phyloP scores from a whole-genome alignment of 2,329 filamentous ascomycete genomes.

The Bertia moriformis region DNA sequence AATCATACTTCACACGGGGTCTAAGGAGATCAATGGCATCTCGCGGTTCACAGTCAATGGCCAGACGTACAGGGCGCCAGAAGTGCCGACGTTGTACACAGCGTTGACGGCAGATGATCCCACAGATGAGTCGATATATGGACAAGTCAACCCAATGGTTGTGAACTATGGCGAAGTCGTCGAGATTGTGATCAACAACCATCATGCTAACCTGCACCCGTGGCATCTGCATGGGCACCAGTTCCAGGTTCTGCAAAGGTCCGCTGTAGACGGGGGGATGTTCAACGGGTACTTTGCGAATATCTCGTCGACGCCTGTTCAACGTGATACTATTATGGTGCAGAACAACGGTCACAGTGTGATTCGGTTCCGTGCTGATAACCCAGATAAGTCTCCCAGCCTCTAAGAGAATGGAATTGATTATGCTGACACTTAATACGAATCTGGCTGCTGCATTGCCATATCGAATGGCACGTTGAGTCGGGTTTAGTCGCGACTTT shows the following conservation, averaged over 20 bases:
- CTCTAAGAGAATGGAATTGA: background rate
- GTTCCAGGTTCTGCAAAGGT: conserved; percentile 34
- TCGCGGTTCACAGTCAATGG: conserved; percentile 52
- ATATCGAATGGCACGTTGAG: conserved; percentile 40
- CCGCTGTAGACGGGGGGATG: conserved; percentile 16
- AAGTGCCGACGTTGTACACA: conserved; percentile 70
- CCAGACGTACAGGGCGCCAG: conserved; percentile 59
- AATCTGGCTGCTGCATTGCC: conserved; percentile 29
- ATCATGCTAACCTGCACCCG: conserved; percentile 9
- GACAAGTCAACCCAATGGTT: conserved; percentile 16
- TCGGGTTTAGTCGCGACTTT: conserved; percentile 28
- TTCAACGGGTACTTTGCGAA: conserved; percentile 12
- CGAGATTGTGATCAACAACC: conserved; percentile 1
- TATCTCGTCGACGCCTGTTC: conserved; percentile 23
- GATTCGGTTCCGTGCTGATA: conserved; percentile 26
- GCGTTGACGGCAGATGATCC: conserved; percentile 43
- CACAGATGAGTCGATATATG: conserved; percentile 23
- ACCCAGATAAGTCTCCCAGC: conserved; percentile 19
- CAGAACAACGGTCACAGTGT: conserved; percentile 30
- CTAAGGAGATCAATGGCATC: background rate
- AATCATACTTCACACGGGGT: conserved; percentile 44
- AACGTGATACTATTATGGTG: conserved; percentile 33
- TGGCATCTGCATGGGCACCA: conserved; percentile 38
- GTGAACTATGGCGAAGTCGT: background rate
- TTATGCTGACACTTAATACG: background rate